Conservation (phyloP, 2,329 filamentous ascomycete species). For the Aspergillus brasiliensis region DNA sequence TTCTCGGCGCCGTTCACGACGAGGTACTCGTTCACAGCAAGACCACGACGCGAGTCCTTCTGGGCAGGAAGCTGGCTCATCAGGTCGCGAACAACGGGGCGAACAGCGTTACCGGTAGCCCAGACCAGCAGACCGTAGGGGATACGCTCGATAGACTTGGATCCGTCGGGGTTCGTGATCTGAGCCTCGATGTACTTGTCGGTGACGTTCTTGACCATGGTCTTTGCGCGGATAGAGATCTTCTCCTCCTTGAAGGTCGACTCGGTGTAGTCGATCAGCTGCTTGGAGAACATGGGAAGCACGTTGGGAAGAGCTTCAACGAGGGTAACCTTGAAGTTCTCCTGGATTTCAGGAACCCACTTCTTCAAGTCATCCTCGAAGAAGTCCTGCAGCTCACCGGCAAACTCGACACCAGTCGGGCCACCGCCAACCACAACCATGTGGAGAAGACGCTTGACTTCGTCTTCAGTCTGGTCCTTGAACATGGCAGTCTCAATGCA, state of each 20-base stretch:
- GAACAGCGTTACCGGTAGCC: constrained; percentile 95
- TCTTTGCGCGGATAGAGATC: constrained; percentile 97
- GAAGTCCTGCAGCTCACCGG: constrained; percentile 97
- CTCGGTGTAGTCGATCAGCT: constrained; percentile 98
- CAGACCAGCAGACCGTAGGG: constrained; percentile 96
- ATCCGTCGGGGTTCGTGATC: constrained; percentile 76
- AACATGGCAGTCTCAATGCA: constrained; percentile 98
- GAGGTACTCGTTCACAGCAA: constrained; percentile 97
- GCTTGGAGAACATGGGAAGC: constrained; percentile 97
- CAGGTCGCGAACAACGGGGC: constrained; percentile 85
- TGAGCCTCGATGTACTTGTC: constrained; percentile 92
- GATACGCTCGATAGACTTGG: constrained; percentile 77
- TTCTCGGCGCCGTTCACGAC: constrained; percentile 96
- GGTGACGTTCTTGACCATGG: constrained; percentile 97
- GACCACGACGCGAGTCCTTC: constrained; percentile 89
- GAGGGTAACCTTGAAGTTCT: constrained; percentile 95
- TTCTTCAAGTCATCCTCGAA: constrained; percentile 98
- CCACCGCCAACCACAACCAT: constrained; percentile 96
- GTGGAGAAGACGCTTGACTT: constrained; percentile 91
- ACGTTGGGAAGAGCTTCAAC: constrained; percentile 95
- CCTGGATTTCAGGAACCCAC: constrained; percentile 92
- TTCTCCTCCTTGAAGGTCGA: constrained; percentile 98
- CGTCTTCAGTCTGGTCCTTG: constrained; percentile 88
- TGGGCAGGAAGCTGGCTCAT: constrained; percentile 91
- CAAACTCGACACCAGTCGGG: constrained; percentile 96